Conservation (phyloP, 2,329 filamentous ascomycete species). For the Dothistroma septosporum region DNA sequence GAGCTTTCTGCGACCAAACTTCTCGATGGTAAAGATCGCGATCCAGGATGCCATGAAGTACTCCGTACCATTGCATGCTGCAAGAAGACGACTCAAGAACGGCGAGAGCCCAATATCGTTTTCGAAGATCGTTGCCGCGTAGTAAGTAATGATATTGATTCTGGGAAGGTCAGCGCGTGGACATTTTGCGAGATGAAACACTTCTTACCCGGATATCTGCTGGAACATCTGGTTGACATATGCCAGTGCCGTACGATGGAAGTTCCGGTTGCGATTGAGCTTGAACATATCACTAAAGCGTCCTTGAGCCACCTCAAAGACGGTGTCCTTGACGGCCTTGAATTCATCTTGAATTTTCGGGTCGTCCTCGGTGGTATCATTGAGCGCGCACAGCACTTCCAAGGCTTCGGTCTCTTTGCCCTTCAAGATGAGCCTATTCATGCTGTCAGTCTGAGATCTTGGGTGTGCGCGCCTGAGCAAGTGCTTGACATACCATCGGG, state of each 20-base stretch:
- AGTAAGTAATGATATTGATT: slow-evolving; percentile 28
- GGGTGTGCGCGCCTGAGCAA: background rate
- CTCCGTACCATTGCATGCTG: slow-evolving; percentile 52
- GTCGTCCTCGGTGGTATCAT: slow-evolving; percentile 38
- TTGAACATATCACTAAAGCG: slow-evolving; percentile 32
- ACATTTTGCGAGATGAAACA: background rate
- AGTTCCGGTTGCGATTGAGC: slow-evolving; percentile 43
- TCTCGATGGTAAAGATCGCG: slow-evolving; percentile 48
- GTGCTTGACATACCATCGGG: slow-evolving; percentile 44
- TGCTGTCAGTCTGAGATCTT: slow-evolving; percentile 23
- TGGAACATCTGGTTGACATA: slow-evolving; percentile 47
- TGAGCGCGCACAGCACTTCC: slow-evolving; percentile 32
- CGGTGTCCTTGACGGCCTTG: slow-evolving; percentile 36
- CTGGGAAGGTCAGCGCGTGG: background rate
- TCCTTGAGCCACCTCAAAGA: slow-evolving; percentile 35
- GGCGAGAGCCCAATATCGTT: slow-evolving; percentile 50
- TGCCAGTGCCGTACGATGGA: slow-evolving; percentile 43
- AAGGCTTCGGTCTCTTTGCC: slow-evolving; percentile 35
- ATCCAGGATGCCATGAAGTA: slow-evolving; percentile 51
- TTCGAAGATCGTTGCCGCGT: slow-evolving; percentile 51
- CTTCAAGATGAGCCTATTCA: slow-evolving; percentile 31
- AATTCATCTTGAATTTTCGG: slow-evolving; percentile 27
- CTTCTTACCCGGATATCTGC: slow-evolving; percentile 34
- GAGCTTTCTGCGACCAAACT: slow-evolving; percentile 57
- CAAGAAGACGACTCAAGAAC: slow-evolving; percentile 48